These are phyloP conservation scores for Leishmania tarentolae DNA, from an alignment of 208 protist genomes.

Conservation along the genomic window DNA sequence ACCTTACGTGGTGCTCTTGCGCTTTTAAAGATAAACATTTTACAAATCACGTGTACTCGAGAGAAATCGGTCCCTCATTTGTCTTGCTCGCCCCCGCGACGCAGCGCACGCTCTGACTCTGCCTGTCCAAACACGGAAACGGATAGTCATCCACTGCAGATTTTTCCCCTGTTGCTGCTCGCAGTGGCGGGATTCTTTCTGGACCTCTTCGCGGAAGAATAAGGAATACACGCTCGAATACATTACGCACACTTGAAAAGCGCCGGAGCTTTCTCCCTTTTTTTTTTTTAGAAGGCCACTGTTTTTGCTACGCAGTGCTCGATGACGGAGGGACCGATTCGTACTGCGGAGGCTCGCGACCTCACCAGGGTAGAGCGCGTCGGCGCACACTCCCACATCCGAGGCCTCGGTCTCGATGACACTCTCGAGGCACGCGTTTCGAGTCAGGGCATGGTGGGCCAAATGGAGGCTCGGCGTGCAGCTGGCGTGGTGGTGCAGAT, in stretches of 20 bases:
- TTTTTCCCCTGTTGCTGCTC: not conserved
- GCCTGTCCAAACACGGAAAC: not conserved
- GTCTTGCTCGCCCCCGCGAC: not conserved
- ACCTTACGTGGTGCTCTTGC: not conserved
- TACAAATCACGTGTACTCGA: not conserved
- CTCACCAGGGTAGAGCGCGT: conserved; percentile 97
- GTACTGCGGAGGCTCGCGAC: conserved; percentile 95
- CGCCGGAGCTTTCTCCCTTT: not conserved
- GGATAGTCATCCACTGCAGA: not conserved
- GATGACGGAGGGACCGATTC: conserved; percentile 77
- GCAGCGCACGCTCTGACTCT: not conserved
- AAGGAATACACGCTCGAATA: not conserved
- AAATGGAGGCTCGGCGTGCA: conserved; percentile 92
- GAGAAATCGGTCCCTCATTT: not conserved
- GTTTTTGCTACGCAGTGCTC: not conserved
- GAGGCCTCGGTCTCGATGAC: conserved; percentile 99
- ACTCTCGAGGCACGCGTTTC: conserved; percentile 92
- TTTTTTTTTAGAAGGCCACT: not conserved
- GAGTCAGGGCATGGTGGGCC: conserved; percentile 99
- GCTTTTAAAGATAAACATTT: not conserved
- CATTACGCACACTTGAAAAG: not conserved
- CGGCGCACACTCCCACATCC: conserved; percentile 99
- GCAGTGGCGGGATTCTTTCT: not conserved
- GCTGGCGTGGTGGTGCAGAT: conserved; percentile 96
- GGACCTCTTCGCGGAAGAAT: not conserved